Evolutionary conservation across 148 eudicot genomes (phyloP), one percentile per base, ranked within the genome.

Genomic region (Rhododendron mucronatum): DNA sequence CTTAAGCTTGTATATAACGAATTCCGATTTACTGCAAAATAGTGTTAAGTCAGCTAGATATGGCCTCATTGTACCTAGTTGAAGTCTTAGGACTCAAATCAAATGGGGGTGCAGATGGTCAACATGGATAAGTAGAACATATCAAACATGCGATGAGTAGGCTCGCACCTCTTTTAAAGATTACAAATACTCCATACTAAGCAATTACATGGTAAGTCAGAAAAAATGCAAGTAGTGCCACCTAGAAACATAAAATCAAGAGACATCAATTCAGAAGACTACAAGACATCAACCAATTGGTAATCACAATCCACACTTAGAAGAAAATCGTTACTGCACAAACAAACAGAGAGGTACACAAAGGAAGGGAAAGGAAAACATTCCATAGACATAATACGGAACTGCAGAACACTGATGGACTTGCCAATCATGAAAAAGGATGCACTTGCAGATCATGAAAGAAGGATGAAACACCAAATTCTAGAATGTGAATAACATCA

Each of bases 1-100:
- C 92, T 95, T 96, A 74, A 96, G 96, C 93, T 96, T 96, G 96
- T 96, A 96, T 89, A 96, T 92, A n/a, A 95, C 98, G 84, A 88
- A 96, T 87, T 96, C 99, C 0, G 99, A 94, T 86, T 96, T 96
- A 83, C 99, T 96, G 96, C 91, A 71, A 92, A 87, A 81, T 59
- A 75, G 33, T 81, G 55, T 51, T 7, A 77, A 39, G 47, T 74
- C 50, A 57, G 48, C 48, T 30, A 13, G 39, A 71, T 71, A 77
- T 30, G 39, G 26, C 45, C 12, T 73, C 20, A 14, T 20, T 59
- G 61, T 20, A 26, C 4, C 12, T 84, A 74, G 47, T 74, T 69
- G 61, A 79, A 84, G 73, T 76, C 23, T 23, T 33, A 7, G 41
- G 11, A 80, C 71, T 65, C 23, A 1, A 82, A 37, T 39, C 47